Base-by-base conservation (phyloP, 2,329 filamentous ascomycete genomes). In the Scleromitrula shiraiana region DNA sequence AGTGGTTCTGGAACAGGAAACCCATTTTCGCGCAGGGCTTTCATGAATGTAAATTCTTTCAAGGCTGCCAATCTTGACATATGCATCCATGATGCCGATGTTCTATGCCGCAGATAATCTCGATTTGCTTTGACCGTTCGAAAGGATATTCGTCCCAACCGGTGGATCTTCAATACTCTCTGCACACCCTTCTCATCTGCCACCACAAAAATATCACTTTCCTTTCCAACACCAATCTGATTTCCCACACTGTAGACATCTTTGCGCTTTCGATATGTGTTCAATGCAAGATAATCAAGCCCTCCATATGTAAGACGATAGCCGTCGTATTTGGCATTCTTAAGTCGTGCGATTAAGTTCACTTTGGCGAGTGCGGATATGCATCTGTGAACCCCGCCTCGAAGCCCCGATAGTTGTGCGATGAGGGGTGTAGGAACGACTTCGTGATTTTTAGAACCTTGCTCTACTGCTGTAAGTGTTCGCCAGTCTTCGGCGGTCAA, bases 231-330 rank as follows among this genome's bases (percentile, higher is more conserved):
- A 40, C 94, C 93, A 56, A 98, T 88, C 62, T 94, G 86, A 66
- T 85, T 93, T 45, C 93, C 93, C 4, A 97, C 88, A 57, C 87
- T 94, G 76, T 95, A 97, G 33, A 97, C 78, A 48, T 77, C 78
- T 58, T 85, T 83, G 55, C 81, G 76, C 59, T 86, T 85, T 50
- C 90, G 83, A 65, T 97, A 84, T 0, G 88, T 82, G 69, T 97
- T 89, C 46, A 98, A 76, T 14, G 93, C 88, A n/a, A 98, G 82
- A 68, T 98, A 98, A 71, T 98, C 93, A 40, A 97, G 81, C 2
- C 93, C 93, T 60, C 93, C 93, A 65, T 98, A 98, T 6, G 91
- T 95, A 46, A 98, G 77, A 45, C 94, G 83, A 70, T 98, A 98
- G 53, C 93, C 93, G 62, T 98, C 93, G 69, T 98, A 98, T 67